Base-by-base conservation (phyloP, 192 early-diverging fungal species). In the Gonapodya prolifera region DNA sequence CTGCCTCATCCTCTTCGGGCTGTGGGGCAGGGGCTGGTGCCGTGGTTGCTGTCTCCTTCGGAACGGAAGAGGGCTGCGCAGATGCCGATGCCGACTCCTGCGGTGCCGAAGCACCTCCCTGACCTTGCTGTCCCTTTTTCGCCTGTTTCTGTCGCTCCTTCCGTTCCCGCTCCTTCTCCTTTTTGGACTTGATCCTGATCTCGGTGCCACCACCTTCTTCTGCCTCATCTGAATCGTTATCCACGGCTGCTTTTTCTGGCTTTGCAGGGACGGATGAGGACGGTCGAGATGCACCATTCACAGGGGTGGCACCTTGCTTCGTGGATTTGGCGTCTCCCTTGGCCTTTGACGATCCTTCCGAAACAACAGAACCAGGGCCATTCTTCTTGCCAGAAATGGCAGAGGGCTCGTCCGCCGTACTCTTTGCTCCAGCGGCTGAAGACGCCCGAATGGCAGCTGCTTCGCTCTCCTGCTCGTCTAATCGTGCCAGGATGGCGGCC, bases 111-210 rank as follows among this genome's bases (percentile, higher is more conserved):
- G 83, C 84, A 76, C 85, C 85, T 16, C 79, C 82, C 77, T 69
- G 29, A 2, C 28, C n/a, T 0, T 31, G 33, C 76, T 34, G 33
- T 30, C 29, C 33, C 35, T 79, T 79, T 29, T 79, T 75, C 18
- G 34, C 75, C n/a, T 87, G 85, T 83, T 92, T 92, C 77, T 87
- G 85, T 29, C 85, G 86, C 78, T 92, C 91, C 85, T 94, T 94
- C 78, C 92, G 90, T 77, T 94, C 87, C 78, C 86, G 86, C 79
- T 95, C 94, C 83, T 95, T 95, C 76, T 95, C 93, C 81, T 94
- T 94, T 81, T 95, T 95, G 36, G 92, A 89, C 82, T 94, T 89
- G 33, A 93, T 86, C 77, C 84, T 82, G 69, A 77, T 77, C 8
- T 77, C 85, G 30, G 83, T 84, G 28, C 83, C 82, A 30, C 85